Base-by-base conservation (phyloP, 192 early-diverging fungal species). In the Phycomyces blakesleeanus region DNA sequence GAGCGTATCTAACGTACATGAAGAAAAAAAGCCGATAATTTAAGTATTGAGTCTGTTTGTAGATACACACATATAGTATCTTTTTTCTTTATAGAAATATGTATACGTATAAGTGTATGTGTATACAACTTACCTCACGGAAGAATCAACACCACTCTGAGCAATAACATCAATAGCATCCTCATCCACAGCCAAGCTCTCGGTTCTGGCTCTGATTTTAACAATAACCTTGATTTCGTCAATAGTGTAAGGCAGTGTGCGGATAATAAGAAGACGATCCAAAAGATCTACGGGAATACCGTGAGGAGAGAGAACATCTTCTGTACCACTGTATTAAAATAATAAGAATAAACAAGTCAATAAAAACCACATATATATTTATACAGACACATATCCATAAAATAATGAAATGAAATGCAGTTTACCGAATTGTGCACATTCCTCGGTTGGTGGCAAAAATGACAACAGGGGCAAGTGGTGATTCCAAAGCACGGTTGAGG, bases 401-500 rank as follows among this genome's bases (percentile, higher is more conserved):
- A 39, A 56, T 56, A n/a, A 56, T 7, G 38, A 4, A 9, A 9
- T 42, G 26, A 20, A 64, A n/a, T 38, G 40, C 40, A 38, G 18
- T 9, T 59, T 67, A 67, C 66, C 67, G 51, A 63, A 69, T 69
- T 56, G 60, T 63, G 49, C 67, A 69, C 59, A 62, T 69, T 53
- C 68, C 64, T 72, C 88, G 71, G 59, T 99, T 99, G 22, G 96
- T 96, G 4, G 97, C 97, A 76, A 99, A 89, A 51, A 99, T 89
- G 14, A 99, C 97, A 70, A 99, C 96, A 20, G 97, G 97, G 10
- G 93, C 91, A 29, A 99, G 83, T 34, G 91, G 84, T 1, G 93
- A 95, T 76, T 99, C 97, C 22, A 99, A 81, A 25, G 97, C 97
- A 40, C 96, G 92, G 82, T 98, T 99, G 59, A 99, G 81, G 69